Percentiles rank a stretch among this genome's conserved stretches.
These are phyloP conservation scores for Coniochaeta ligniaria DNA, from an alignment of 2,329 filamentous ascomycete species.

Conservation along the genomic window DNA sequence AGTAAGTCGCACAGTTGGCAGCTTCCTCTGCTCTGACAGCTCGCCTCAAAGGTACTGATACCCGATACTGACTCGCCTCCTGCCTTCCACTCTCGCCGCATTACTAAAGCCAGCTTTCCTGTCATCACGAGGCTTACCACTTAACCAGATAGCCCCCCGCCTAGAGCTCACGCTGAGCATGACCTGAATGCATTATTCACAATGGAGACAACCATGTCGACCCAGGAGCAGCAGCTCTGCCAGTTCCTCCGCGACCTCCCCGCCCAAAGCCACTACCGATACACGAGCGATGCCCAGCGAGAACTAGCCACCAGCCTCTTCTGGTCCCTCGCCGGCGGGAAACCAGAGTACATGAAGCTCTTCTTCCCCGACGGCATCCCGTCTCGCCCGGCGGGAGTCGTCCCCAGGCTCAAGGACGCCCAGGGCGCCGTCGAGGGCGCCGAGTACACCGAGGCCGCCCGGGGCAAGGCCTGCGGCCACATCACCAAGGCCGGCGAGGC, in stretches of 20 bases:
- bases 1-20: not conserved
- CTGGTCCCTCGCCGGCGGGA: conserved; percentile 73
- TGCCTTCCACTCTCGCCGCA: not conserved
- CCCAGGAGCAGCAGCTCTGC: conserved; percentile 76
- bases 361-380: conserved; percentile 76
- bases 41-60: not conserved
- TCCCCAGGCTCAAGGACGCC: conserved; percentile 65
- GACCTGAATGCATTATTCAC: conserved; percentile 7
- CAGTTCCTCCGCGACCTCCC: conserved; percentile 76
- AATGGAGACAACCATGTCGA: conserved; percentile 51
- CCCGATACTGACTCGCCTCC: not conserved
- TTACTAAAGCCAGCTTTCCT: not conserved
- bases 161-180: conserved; percentile 1
- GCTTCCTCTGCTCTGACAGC: not conserved
- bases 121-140: not conserved
- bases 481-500: conserved; percentile 95
- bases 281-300: conserved; percentile 61
- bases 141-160: not conserved
- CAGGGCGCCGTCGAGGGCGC: conserved; percentile 91
- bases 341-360: conserved; percentile 64
- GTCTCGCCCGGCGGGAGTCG: conserved; percentile 49
- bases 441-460: conserved; percentile 86
- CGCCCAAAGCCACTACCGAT: conserved; percentile 65
- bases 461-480: conserved; percentile 91
- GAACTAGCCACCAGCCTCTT: conserved; percentile 77